Base-by-base conservation (phyloP, 352 stramenopile species). In the Discostella stelligera region DNA sequence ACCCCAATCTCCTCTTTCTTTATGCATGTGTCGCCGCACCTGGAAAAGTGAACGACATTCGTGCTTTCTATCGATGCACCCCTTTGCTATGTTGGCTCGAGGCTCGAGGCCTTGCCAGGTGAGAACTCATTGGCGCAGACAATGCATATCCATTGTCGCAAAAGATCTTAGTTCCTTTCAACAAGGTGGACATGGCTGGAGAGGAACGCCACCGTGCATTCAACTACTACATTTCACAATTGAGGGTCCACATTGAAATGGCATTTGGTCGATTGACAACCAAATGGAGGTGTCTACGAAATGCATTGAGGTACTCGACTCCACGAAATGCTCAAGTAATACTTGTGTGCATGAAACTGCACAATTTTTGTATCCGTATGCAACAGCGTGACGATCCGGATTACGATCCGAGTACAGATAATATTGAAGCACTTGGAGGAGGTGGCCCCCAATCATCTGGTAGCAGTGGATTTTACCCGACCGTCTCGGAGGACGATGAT, bases 181-280 rank as follows among this genome's bases (percentile, higher is more conserved):
- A 44, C 16, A 44, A 44, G 49, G 20, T 4, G 3, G 41, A 67
- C 37, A 46, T 21, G 13, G 21, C 9, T 25, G 20, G 32, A n/a
- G 32, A 62, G 37, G 21, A 55, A 16, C 18, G 41, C 20, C 18
- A 63, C 21, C 50, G 64, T 63, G 21, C 53, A 44, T 71, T 63
- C 50, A 89, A 89, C 53, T 89, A 32, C 61, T 82, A 80, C 37
- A 58, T 87, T 5, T 84, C 64, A 25, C 82, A 89, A 25, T 49
- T 89, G 9, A 54, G 85, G 0, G 89, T 91, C 44, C 66, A 74
- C 2, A 82, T 91, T 55, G 82, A 90, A 25, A 89, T 90, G 82
- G 70, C 79, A 8, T 89, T 55, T 55, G 49, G 49, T 55, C 14
- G 20, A 27, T 23, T 55, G 20, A 55, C 49, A 55, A 55, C 49